Percentiles rank a stretch among this genome's conserved stretches.
Conservation (phyloP, 305 asterid genomes). For the Fraxinus xanthoxyloides region DNA sequence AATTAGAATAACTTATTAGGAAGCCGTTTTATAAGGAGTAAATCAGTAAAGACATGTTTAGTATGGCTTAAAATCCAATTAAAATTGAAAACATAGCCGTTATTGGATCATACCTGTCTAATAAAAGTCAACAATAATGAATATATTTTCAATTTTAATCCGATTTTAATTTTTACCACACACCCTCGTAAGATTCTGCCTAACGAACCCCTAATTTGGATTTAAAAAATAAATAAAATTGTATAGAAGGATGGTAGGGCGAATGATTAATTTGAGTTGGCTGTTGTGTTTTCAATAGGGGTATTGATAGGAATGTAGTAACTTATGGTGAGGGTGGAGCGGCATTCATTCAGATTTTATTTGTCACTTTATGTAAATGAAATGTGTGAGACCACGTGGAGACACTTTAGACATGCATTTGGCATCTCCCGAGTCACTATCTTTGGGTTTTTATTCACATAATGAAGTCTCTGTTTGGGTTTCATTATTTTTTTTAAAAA, state of each 20-base stretch:
- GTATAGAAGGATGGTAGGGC: background rate
- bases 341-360: background rate
- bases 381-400: background rate
- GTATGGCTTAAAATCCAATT: too few species aligned
- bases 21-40: too few species aligned
- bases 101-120: too few species aligned
- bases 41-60: too few species aligned
- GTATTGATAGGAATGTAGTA: background rate
- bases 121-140: too few species aligned
- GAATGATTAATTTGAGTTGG: background rate
- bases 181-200: too few species aligned
- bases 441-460: background rate
- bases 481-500: background rate
- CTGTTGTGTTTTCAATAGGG: background rate
- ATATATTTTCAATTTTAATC: too few species aligned
- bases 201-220: conserved; percentile 20
- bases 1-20: too few species aligned
- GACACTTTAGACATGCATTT: background rate
- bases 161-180: too few species aligned
- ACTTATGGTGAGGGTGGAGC: background rate
- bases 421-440: background rate
- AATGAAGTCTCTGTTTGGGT: background rate
- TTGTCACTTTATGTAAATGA: background rate
- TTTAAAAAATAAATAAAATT: background rate
- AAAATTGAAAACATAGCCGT: too few species aligned